Conservation (phyloP, 1,284 basidiomycete genomes). For the Pulchroboletus neoregius region DNA sequence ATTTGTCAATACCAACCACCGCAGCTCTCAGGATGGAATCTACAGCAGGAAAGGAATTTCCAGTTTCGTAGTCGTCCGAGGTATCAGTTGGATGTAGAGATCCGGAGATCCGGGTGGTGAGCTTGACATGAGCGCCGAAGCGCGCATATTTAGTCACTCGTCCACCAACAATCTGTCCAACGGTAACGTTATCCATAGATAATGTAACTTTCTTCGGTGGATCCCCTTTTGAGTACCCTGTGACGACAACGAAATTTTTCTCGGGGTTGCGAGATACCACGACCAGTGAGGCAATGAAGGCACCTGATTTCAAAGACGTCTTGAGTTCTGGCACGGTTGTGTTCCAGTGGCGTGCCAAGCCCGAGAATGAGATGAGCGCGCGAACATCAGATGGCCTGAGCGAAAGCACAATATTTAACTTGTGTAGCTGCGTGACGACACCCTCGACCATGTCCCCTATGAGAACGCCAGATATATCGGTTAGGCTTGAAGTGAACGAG, state of each 20-base stretch:
- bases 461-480: conserved; percentile 69
- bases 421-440: conserved; percentile 73
- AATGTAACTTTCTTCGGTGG: conserved; percentile 49
- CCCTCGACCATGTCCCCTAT: conserved; percentile 76
- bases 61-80: conserved; percentile 71
- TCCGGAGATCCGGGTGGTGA: conserved; percentile 67
- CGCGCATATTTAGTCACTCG: conserved; percentile 69
- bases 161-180: conserved; percentile 75
- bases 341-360: conserved; percentile 80
- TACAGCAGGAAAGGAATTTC: conserved; percentile 55
- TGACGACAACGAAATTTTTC: conserved; percentile 85
- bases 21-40: conserved; percentile 68
- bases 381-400: conserved; percentile 70
- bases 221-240: conserved; percentile 59
- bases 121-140: conserved; percentile 72
- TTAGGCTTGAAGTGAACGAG: conserved; percentile 44
- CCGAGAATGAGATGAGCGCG: conserved; percentile 82
- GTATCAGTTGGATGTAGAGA: conserved; percentile 78
- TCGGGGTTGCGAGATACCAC: conserved; percentile 90
- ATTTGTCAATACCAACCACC: conserved; percentile 68
- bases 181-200: conserved; percentile 59
- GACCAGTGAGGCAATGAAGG: conserved; percentile 73
- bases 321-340: conserved; percentile 70
- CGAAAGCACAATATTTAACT: conserved; percentile 75
- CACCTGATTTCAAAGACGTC: conserved; percentile 63